Percentiles rank a stretch among this genome's conserved stretches.
Evolutionary conservation across 1,284 basidiomycete genomes (phyloP).

Genomic region (Marasmius oreades): DNA sequence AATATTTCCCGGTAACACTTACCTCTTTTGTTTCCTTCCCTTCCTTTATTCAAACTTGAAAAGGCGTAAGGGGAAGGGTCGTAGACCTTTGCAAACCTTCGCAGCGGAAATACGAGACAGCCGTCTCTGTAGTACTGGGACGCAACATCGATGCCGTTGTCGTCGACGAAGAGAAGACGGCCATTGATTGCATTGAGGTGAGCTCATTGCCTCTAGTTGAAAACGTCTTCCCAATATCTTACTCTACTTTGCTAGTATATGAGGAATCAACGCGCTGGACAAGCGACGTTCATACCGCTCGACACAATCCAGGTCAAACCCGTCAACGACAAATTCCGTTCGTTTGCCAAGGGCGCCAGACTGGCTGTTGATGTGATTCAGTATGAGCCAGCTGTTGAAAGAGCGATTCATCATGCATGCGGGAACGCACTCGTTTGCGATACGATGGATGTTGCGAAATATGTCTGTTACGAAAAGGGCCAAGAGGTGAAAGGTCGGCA

Average conservation of each 20-base stretch:
- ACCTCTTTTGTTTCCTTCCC: background rate
- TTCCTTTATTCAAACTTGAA: background rate
- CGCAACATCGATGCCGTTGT: constrained; percentile 95
- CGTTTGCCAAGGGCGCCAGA: constrained; percentile 87
- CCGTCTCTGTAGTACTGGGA: constrained; percentile 94
- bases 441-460: constrained; percentile 86
- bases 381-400: constrained; percentile 82
- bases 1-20: constrained; percentile 75
- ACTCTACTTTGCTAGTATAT: constrained; percentile 63
- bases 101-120: constrained; percentile 88
- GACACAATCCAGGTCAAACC: constrained; percentile 95
- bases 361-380: constrained; percentile 94
- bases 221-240: background rate
- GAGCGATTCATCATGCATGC: constrained; percentile 95
- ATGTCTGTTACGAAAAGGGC: constrained; percentile 90
- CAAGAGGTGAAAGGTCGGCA: constrained; percentile 93
- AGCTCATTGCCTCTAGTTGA: constrained; percentile 11
- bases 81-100: constrained; percentile 93
- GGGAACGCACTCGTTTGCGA: constrained; percentile 96
- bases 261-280: constrained; percentile 90
- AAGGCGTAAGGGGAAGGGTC: constrained; percentile 87
- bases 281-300: constrained; percentile 96
- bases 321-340: constrained; percentile 92
- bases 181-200: constrained; percentile 96
- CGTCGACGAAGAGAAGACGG: constrained; percentile 94